A percentile compares a stretch with the other conserved stretches of the same genome.
Evolutionary conservation across 2,329 filamentous ascomycete genomes (phyloP).

Genomic region (Helotiales sp.): DNA sequence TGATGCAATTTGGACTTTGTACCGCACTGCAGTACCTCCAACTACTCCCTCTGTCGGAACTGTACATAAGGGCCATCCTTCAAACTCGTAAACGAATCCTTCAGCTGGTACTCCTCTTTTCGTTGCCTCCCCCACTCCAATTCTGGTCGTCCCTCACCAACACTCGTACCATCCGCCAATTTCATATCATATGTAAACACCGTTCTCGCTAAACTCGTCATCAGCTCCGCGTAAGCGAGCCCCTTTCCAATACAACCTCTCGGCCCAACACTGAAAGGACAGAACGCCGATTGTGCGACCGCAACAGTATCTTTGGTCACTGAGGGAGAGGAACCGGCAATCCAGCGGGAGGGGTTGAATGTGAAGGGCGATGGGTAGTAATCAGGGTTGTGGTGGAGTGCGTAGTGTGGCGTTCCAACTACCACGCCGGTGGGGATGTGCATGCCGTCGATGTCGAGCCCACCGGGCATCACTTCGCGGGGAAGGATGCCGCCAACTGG

Average conservation of each 20-base stretch:
- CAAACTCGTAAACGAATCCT: slow-evolving; percentile 74
- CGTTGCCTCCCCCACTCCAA: slow-evolving; percentile 61
- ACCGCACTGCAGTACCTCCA: too few species aligned
- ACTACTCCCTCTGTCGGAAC: slow-evolving; percentile 50
- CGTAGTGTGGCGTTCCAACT: slow-evolving; percentile 51
- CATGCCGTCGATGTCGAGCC: slow-evolving; percentile 36
- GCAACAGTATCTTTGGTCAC: slow-evolving; percentile 33
- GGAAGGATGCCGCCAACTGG: slow-evolving; percentile 37
- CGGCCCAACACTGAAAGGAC: slow-evolving; percentile 37
- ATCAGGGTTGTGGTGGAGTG: slow-evolving; percentile 49
- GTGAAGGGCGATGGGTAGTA: slow-evolving; percentile 50
- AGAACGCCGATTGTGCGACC: slow-evolving; percentile 33
- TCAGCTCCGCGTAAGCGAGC: slow-evolving; percentile 36
- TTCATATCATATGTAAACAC: slow-evolving; percentile 37
- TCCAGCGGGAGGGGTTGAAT: slow-evolving; percentile 54
- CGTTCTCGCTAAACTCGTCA: slow-evolving; percentile 31
- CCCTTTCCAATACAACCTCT: slow-evolving; percentile 39
- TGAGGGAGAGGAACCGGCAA: slow-evolving; percentile 32
- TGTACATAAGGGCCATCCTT: slow-evolving; percentile 75
- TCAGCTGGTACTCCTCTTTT: slow-evolving; percentile 67
- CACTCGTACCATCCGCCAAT: slow-evolving; percentile 33
- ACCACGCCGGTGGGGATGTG: slow-evolving; percentile 48
- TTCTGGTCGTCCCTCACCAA: slow-evolving; percentile 32
- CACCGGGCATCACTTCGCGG: slow-evolving; percentile 31
- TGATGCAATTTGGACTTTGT: neutral